Percentiles rank a stretch among this genome's conserved stretches.
Conservation (phyloP, 257 asterid genomes). For the Paraleonurus japonicus region DNA sequence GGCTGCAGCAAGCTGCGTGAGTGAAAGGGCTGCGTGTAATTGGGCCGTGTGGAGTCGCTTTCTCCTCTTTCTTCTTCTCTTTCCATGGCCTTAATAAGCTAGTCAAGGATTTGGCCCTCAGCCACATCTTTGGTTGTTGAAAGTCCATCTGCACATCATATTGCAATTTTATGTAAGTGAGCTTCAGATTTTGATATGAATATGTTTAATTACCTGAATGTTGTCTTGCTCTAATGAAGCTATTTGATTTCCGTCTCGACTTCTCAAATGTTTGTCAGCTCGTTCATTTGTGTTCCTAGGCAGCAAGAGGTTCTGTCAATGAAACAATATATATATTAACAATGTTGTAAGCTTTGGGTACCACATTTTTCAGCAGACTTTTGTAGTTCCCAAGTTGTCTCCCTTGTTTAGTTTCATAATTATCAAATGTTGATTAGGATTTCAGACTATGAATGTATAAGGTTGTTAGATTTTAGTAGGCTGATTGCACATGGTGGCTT, state of each 20-base stretch:
- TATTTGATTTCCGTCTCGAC: constrained; percentile 16
- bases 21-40: constrained; percentile 63
- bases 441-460: background rate
- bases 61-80: constrained; percentile 53
- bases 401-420: background rate
- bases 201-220: constrained; percentile 32
- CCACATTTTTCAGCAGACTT: constrained; percentile 2
- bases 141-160: constrained; percentile 35
- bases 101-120: constrained; percentile 33
- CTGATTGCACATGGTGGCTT: constrained; percentile 21
- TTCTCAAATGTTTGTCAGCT: constrained; percentile 9
- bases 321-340: constrained; percentile 9
- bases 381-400: constrained; percentile 5
- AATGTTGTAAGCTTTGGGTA: background rate
- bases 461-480: background rate
- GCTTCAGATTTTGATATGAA: background rate
- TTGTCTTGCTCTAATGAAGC: constrained; percentile 29
- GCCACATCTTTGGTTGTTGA: constrained; percentile 44
- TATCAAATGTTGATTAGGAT: background rate
- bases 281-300: constrained; percentile 22
- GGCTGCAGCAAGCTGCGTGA: constrained; percentile 72
- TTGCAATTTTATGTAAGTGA: background rate
- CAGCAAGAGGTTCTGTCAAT: constrained; percentile 28
- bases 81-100: constrained; percentile 37
- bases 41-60: constrained; percentile 52